Percentiles rank a stretch among this genome's conserved stretches.
phyloP scores from a whole-genome alignment of 2,329 filamentous ascomycete species.

The Xylariales sp. region DNA sequence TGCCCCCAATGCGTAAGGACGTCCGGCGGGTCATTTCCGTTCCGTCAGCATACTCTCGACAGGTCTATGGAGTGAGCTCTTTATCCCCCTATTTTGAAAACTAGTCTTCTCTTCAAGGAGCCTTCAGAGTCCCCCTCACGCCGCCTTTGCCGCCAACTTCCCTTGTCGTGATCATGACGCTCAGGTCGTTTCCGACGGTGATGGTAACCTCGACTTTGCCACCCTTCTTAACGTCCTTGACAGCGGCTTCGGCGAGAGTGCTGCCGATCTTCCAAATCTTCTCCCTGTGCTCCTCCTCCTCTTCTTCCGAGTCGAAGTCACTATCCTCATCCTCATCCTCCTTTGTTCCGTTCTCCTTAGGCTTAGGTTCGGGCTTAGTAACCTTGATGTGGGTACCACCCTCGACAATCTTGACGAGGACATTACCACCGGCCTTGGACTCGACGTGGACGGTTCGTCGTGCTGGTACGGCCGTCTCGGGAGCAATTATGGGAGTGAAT shows the following conservation, averaged over 20 bases:
- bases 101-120: slow-evolving; percentile 40
- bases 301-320: slow-evolving; percentile 70
- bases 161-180: slow-evolving; percentile 81
- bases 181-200: slow-evolving; percentile 84
- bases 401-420: slow-evolving; percentile 89
- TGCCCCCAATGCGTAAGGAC: slow-evolving; percentile 8
- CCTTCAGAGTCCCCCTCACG: slow-evolving; percentile 70
- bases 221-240: slow-evolving; percentile 87
- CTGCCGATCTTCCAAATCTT: slow-evolving; percentile 92
- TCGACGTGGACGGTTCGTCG: slow-evolving; percentile 84
- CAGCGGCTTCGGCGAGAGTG: slow-evolving; percentile 84
- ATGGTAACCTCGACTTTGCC: slow-evolving; percentile 94
- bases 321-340: slow-evolving; percentile 69
- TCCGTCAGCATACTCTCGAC: not conserved
- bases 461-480: slow-evolving; percentile 90
- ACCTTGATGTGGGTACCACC: slow-evolving; percentile 92
- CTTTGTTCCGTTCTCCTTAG: slow-evolving; percentile 69
- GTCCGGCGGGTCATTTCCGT: not conserved
- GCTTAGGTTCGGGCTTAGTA: slow-evolving; percentile 84
- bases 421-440: slow-evolving; percentile 83
- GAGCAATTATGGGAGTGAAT: slow-evolving; percentile 83
- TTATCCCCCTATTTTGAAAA: slow-evolving; percentile 2
- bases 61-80: not conserved
- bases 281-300: slow-evolving; percentile 89
- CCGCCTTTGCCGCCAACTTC: slow-evolving; percentile 91